Conservation (phyloP, 495 filamentous ascomycete species). For the Ascobolus immersus region DNA sequence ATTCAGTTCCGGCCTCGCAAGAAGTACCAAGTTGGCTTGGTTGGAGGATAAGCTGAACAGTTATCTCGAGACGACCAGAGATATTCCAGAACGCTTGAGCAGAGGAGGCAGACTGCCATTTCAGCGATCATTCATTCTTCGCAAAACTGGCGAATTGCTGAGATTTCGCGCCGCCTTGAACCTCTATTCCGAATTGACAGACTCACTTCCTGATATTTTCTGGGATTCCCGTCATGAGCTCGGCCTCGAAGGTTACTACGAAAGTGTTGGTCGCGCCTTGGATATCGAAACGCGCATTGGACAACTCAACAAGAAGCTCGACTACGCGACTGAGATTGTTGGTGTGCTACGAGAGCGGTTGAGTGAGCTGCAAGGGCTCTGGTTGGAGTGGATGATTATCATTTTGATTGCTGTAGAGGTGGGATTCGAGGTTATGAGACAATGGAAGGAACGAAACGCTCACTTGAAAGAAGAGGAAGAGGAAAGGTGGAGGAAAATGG, state of each 20-base stretch:
- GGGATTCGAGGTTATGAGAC: slow-evolving; percentile 34
- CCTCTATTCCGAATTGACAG: slow-evolving; percentile 87
- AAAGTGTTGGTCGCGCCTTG: slow-evolving; percentile 66
- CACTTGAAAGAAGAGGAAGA: slow-evolving; percentile 23
- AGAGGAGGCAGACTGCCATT: slow-evolving; percentile 39
- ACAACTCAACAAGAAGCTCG: slow-evolving; percentile 84
- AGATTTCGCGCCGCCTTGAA: slow-evolving; percentile 78
- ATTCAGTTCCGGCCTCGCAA: slow-evolving; percentile 82
- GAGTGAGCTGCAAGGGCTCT: slow-evolving; percentile 65
- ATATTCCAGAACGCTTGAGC: slow-evolving; percentile 51
- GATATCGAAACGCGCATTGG: slow-evolving; percentile 87
- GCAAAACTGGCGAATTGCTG: slow-evolving; percentile 84
- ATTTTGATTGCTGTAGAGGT: slow-evolving; percentile 81
- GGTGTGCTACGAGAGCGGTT: slow-evolving; percentile 64
- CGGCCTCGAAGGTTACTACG: slow-evolving; percentile 74
- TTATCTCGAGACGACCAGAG: slow-evolving; percentile 61
- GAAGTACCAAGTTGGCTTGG: slow-evolving; percentile 87
- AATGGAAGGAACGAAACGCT: slow-evolving; percentile 31
- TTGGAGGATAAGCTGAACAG: slow-evolving; percentile 57
- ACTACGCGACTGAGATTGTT: slow-evolving; percentile 90
- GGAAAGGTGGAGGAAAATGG: slow-evolving; percentile 9
- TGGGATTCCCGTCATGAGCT: slow-evolving; percentile 84
- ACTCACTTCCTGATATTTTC: slow-evolving; percentile 84
- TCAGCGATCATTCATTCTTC: slow-evolving; percentile 53
- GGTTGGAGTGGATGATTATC: slow-evolving; percentile 95